These are phyloP conservation scores for Musa itinerans DNA, from an alignment of 176 grass and related monocot genomes.

Conservation along the genomic window DNA sequence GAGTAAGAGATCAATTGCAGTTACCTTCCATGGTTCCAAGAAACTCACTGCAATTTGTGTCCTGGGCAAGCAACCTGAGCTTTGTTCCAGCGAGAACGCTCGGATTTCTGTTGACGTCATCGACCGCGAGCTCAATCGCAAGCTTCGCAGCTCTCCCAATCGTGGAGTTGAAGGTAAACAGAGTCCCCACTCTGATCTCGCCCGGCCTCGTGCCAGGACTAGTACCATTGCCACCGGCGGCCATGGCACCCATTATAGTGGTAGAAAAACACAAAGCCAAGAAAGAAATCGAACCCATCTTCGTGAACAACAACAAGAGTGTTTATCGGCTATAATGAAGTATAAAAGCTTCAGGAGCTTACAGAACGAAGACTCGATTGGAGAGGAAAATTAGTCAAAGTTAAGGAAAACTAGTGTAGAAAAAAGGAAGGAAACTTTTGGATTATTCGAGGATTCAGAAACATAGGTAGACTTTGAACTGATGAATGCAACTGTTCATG, in stretches of 20 bases:
- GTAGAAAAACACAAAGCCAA: conserved; percentile 18
- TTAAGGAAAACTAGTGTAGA: too few species aligned
- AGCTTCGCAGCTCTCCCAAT: conserved; percentile 44
- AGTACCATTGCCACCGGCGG: conserved; percentile 17
- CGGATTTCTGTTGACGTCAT: conserved; percentile 48
- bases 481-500: too few species aligned
- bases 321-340: neutral
- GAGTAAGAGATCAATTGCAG: neutral
- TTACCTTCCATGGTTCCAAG: conserved; percentile 53
- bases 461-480: too few species aligned
- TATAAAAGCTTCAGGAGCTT: neutral
- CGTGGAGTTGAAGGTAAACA: conserved; percentile 59
- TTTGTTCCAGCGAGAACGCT: conserved; percentile 37
- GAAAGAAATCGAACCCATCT: conserved; percentile 25
- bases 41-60: conserved; percentile 73
- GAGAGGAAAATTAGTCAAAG: neutral
- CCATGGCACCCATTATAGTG: conserved; percentile 16
- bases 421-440: too few species aligned
- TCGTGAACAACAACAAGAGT: neutral
- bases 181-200: conserved; percentile 37
- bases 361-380: neutral
- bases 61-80: conserved; percentile 43
- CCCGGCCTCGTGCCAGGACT: conserved; percentile 18
- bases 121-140: conserved; percentile 54
- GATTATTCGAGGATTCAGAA: too few species aligned